A percentile compares a stretch with the other conserved stretches of the same genome.
These are phyloP conservation scores for Pseudogymnoascus sp. DNA, from an alignment of 2,329 filamentous ascomycete species.

Conservation along the genomic window DNA sequence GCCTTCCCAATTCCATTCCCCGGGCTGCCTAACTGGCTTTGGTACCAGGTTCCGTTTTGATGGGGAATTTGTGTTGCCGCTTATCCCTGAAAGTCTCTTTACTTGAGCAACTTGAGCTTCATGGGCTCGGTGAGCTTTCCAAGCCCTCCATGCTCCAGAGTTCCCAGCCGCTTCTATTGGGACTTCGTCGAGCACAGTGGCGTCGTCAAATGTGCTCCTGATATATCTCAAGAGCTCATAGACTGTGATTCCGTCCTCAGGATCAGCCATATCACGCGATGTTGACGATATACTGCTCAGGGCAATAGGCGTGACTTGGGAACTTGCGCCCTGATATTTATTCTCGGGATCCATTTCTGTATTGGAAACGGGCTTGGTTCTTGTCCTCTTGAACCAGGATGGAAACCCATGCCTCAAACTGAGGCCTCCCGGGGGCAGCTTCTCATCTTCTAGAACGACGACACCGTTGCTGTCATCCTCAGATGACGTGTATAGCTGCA, in stretches of 20 bases:
- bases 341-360: slow-evolving; percentile 24
- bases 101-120: slow-evolving; percentile 20
- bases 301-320: not conserved
- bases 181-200: slow-evolving; percentile 65
- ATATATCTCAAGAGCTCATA: slow-evolving; percentile 73
- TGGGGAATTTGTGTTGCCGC: not conserved
- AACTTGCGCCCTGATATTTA: not conserved
- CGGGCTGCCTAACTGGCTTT: slow-evolving; percentile 44
- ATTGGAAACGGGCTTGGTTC: slow-evolving; percentile 33
- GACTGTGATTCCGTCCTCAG: slow-evolving; percentile 34
- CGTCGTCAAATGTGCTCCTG: slow-evolving; percentile 70
- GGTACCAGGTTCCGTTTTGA: slow-evolving; percentile 6
- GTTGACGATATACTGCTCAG: not conserved
- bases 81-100: not conserved
- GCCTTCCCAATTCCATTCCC: slow-evolving; percentile 95
- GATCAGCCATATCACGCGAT: slow-evolving; percentile 9
- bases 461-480: slow-evolving; percentile 67
- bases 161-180: slow-evolving; percentile 79
- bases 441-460: slow-evolving; percentile 73
- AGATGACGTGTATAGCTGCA: slow-evolving; percentile 82
- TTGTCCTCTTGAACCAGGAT: slow-evolving; percentile 67
- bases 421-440: slow-evolving; percentile 80
- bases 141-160: slow-evolving; percentile 87
- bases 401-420: slow-evolving; percentile 87
- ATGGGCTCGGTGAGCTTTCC: slow-evolving; percentile 61